Evolutionary conservation across 2,329 filamentous ascomycete genomes (phyloP), one percentile per base, ranked within the genome.

Genomic region (Camptophora hylomeconis): DNA sequence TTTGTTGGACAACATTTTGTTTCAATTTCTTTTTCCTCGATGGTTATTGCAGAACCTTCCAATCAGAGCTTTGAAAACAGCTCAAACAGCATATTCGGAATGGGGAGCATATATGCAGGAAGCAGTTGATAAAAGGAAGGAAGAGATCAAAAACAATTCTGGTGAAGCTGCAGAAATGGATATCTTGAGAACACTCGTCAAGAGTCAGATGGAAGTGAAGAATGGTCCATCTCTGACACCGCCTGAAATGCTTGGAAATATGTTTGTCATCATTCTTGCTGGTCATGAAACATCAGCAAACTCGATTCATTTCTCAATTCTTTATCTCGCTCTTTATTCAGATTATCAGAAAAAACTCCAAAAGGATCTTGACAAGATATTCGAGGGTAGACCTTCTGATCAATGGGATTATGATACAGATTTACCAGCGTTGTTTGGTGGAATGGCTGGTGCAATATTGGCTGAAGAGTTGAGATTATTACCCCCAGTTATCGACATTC

Each of bases 201-300:
- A 57, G 41, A 61, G 60, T 18, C 63, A 19, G 26, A 22, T 33
- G 21, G 34, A 40, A 18, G 17, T 20, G 10, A 33, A 24, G 14
- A 53, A 58, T 7, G 45, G 61, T 10, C 13, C 17, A 15, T 21
- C 34, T 35, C 32, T 46, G 7, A 41, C 36, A 7, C 36, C 42
- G 19, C 28, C 31, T 12, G 38, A 45, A 20, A 32, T 45, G 6
- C 31, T 40, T n/a, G 38, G 41, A 5, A 46, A 45, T 29, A 40
- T 41, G 13, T 69, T 69, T 35, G 60, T 67, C 26, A 56, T 71
- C 36, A 65, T 69, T 36, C 61, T 86, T 2, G 80, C 81, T 1
- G 81, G 81, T 8, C 80, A 89, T 52, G 81, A 89, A 52, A 86
- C 80, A 2, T 79, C 79, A 2, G 80, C 80, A 26, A 82, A 80